These are phyloP conservation scores for Fusarium udum DNA, from an alignment of 2,329 filamentous ascomycete genomes.

Conservation along the genomic window DNA sequence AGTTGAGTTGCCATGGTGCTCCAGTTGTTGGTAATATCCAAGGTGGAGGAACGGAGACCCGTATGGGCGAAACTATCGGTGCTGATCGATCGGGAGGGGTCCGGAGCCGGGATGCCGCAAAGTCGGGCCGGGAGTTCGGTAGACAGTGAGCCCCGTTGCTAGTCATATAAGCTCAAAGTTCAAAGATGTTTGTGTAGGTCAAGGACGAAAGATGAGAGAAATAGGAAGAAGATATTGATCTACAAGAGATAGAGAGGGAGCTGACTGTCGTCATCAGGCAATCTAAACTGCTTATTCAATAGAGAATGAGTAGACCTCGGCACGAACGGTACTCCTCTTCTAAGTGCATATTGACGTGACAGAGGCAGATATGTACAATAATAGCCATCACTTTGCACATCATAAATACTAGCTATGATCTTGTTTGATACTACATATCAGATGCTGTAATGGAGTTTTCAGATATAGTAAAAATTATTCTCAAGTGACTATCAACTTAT, in stretches of 20 bases:
- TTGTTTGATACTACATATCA: neutral
- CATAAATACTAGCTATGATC: neutral
- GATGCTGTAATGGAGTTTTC: neutral
- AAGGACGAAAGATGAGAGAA: neutral
- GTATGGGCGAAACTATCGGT: neutral
- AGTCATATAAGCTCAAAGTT: neutral
- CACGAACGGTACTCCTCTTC: conserved; percentile 14
- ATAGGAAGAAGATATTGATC: neutral
- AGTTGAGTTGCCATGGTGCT: conserved; percentile 68
- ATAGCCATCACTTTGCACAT: neutral
- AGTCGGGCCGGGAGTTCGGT: conserved; percentile 18
- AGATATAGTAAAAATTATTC: neutral
- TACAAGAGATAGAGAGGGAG: neutral
- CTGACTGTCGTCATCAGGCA: conserved; percentile 22
- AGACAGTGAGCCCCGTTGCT: neutral
- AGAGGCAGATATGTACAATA: no score
- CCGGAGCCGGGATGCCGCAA: conserved; percentile 22
- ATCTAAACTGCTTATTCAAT: neutral
- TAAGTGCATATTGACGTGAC: neutral
- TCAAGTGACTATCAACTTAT: neutral
- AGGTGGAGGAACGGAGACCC: neutral
- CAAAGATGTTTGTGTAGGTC: neutral
- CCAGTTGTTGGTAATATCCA: neutral
- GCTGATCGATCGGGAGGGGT: conserved; percentile 21
- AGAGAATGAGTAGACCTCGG: conserved; percentile 35